Evolutionary conservation across 2,329 filamentous ascomycete species (phyloP), one percentile per base, ranked within the genome.

Genomic region (Calonectria hawksworthii): DNA sequence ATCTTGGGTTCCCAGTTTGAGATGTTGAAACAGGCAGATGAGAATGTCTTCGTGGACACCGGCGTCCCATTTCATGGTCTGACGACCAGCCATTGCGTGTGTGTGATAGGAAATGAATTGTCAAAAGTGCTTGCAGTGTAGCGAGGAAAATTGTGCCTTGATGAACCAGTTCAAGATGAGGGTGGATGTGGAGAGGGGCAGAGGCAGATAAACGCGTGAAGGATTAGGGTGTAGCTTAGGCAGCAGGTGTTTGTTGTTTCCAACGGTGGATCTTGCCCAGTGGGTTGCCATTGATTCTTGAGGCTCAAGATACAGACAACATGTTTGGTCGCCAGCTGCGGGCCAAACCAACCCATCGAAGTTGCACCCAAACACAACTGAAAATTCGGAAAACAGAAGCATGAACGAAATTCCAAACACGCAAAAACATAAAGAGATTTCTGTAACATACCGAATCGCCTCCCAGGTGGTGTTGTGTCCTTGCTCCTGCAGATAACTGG

Each of bases 11-110:
- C 75, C 80, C 3, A 86, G 83, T 47, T 82, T 84, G 69, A 86
- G 76, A 9, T 84, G 80, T 32, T 84, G 82, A n/a, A 87, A 79
- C 30, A 89, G 73, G 34, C 84, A 84, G 9, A 86, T 71, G 44
- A 90, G 83, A 52, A 90, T 85, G 51, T 87, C 86, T 73, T 87
- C 81, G 59, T 90, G 87, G 23, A 86, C 83, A 11, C 82, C 81
- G 7, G 83, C 79, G 34, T 85, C 85, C 88, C 88, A 90, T 41
- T 81, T 83, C 77, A 84, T 85, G 21, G 79, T 74, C 70, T 82
- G 78, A 44, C 83, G 81, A n/a, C 76, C 75, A 54, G 79, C 73
- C 83, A 85, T 85, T 30, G 16, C 56, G 52, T 26, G 26, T 65
- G 36, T 54, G n/a, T 32, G 41, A 32, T 47, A 13, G 9, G 5